These are phyloP conservation scores for Pulveroboletus frians DNA, from an alignment of 768 basidiomycete genomes.

Conservation along the genomic window DNA sequence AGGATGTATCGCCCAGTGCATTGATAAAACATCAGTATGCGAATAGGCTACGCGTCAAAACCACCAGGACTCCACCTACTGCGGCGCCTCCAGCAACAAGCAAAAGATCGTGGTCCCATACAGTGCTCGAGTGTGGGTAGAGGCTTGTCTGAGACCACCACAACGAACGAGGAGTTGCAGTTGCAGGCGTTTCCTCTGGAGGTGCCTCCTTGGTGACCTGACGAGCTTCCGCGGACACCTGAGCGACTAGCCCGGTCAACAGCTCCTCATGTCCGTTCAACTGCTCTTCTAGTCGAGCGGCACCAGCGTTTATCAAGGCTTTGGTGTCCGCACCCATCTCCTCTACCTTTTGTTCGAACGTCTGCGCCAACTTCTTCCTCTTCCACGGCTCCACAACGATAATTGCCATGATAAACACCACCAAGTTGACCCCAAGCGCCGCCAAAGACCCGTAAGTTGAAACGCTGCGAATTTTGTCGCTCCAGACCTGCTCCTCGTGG, in stretches of 20 bases:
- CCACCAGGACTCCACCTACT: slow-evolving; percentile 22
- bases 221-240: slow-evolving; percentile 10
- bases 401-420: slow-evolving; percentile 88
- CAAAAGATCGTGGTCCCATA: slow-evolving; percentile 19
- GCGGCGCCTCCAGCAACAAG: slow-evolving; percentile 29
- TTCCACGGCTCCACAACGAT: slow-evolving; percentile 96
- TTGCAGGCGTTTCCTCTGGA: background rate
- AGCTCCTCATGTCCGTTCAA: slow-evolving; percentile 44
- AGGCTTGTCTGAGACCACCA: slow-evolving; percentile 11
- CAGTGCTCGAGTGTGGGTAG: slow-evolving; percentile 7
- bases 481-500: slow-evolving; percentile 99
- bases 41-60: slow-evolving; percentile 21
- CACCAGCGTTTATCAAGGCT: slow-evolving; percentile 42
- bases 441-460: slow-evolving; percentile 90
- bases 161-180: background rate
- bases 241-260: slow-evolving; percentile 27
- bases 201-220: slow-evolving; percentile 7
- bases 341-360: slow-evolving; percentile 79
- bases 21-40: slow-evolving; percentile 11
- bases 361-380: slow-evolving; percentile 75
- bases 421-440: slow-evolving; percentile 80
- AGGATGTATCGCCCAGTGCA: background rate
- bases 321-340: slow-evolving; percentile 45
- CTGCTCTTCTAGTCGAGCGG: slow-evolving; percentile 43
- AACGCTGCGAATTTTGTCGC: slow-evolving; percentile 94